Base-by-base conservation (phyloP, 2,329 filamentous ascomycete species). In the Anthostomella pinea region DNA sequence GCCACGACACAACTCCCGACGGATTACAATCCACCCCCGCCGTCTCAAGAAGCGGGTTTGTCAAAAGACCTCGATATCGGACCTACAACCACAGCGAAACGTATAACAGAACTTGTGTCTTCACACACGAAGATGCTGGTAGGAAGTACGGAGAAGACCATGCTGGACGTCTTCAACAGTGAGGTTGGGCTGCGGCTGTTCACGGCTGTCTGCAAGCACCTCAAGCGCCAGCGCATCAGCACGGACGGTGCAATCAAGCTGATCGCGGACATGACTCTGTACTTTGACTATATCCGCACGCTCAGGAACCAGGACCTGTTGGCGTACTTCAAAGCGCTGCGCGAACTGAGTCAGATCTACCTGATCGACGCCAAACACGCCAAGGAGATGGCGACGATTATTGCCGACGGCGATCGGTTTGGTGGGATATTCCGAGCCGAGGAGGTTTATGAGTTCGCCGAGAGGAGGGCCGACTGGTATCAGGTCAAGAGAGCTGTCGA, bases 101-200 rank as follows among this genome's bases (percentile, higher is more conserved):
- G 83, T 34, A 82, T 98, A 32, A 86, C 95, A 17, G 82, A 88
- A 26, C 79, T 97, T 25, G 86, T 97, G 10, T 83, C 83, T 15
- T 84, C 84, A 11, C 93, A 98, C 62, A 97, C 90, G 2, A 81
- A 77, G 57, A 96, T 98, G 88, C 75, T 98, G 9, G 79, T 87
- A 4, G 93, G 93, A 44, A 95, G 87, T 59, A 97, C 91, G 2
- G 93, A 98, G 60, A 98, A 98, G 70, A 91, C 87, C 45, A 95
- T 95, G 75, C 81, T 98, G 17, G 93, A 98, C 58, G 93, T 98
- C 10, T 98, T 98, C 73, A 96, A 95, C 62, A 88, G 93, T 64
- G 93, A 98, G 67, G 91, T 98, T 17, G 93, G 93, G 1, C 77
- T 96, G 46, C 85, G 93, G 17, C 76, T 98, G 34, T 98, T 97